Conservation (phyloP, 1,284 basidiomycete species). For the Trametes hirsuta region DNA sequence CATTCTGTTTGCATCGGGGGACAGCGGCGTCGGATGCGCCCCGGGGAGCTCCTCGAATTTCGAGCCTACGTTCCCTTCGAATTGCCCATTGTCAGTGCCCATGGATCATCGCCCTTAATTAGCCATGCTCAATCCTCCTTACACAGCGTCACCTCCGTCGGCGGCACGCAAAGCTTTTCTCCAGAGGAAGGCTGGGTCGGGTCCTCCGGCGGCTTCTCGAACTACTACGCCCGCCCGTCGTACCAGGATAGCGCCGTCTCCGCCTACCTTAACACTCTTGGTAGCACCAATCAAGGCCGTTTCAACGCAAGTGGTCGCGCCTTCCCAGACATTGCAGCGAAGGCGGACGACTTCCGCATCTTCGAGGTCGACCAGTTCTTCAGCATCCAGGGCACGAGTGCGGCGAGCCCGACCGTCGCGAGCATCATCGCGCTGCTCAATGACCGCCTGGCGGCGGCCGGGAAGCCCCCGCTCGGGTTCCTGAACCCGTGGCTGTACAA, state of each 20-base stretch:
- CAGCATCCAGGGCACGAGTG: slow-evolving; percentile 51
- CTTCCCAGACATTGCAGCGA: slow-evolving; percentile 38
- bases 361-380: slow-evolving; percentile 42
- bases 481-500: slow-evolving; percentile 48
- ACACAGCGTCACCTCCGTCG: slow-evolving; percentile 62
- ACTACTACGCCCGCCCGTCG: slow-evolving; percentile 42
- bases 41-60: slow-evolving; percentile 51
- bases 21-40: slow-evolving; percentile 57
- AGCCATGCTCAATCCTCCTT: background rate
- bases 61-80: slow-evolving; percentile 70
- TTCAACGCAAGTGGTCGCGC: slow-evolving; percentile 36
- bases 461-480: slow-evolving; percentile 48
- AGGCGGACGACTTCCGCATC: slow-evolving; percentile 33
- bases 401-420: slow-evolving; percentile 54
- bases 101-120: background rate
- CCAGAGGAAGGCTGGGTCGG: slow-evolving; percentile 52
- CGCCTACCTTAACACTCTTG: slow-evolving; percentile 33
- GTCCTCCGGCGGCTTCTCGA: slow-evolving; percentile 66
- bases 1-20: slow-evolving; percentile 66
- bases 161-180: slow-evolving; percentile 50
- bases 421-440: slow-evolving; percentile 59
- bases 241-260: slow-evolving; percentile 43
- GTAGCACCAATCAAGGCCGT: slow-evolving; percentile 32
- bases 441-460: slow-evolving; percentile 45
- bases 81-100: slow-evolving; percentile 45